A percentile compares a stretch with the other conserved stretches of the same genome.
phyloP scores from a whole-genome alignment of 2,329 filamentous ascomycete genomes.

The Fusarium nematophilum region DNA sequence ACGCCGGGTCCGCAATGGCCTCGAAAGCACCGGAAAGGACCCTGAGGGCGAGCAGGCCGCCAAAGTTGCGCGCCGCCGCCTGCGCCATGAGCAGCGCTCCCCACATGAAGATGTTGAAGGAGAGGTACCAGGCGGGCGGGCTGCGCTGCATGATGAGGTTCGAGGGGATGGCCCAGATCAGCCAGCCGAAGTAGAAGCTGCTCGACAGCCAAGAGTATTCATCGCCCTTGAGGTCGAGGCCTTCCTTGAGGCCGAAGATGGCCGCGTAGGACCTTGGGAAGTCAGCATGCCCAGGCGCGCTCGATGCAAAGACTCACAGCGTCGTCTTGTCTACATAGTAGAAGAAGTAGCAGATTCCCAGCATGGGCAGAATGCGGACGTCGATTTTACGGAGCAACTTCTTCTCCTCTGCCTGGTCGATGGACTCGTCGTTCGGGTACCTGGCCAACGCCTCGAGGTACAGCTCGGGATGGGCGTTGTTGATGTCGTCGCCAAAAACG shows the following conservation, averaged over 20 bases:
- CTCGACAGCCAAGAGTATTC: conserved; percentile 63
- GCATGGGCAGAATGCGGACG: conserved; percentile 50
- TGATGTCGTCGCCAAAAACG: too few relatives aligned
- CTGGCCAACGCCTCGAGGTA: conserved; percentile 51
- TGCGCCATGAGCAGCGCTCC: conserved; percentile 60
- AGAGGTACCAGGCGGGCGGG: conserved; percentile 52
- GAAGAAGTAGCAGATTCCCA: conserved; percentile 56
- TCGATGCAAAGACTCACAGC: conserved; percentile 43
- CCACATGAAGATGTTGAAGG: conserved; percentile 66
- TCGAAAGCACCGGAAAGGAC: conserved; percentile 74
- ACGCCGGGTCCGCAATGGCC: conserved; percentile 59
- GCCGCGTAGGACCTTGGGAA: conserved; percentile 66
- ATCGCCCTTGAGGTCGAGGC: conserved; percentile 65
- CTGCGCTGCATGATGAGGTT: conserved; percentile 48
- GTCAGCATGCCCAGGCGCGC: neutral
- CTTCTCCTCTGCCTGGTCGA: conserved; percentile 49
- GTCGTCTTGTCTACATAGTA: conserved; percentile 62
- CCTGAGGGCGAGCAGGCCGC: conserved; percentile 64
- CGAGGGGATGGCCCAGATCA: conserved; percentile 50
- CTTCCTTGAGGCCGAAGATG: conserved; percentile 71
- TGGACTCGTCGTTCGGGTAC: conserved; percentile 52
- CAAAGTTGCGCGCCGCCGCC: conserved; percentile 67
- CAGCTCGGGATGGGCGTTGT: too few relatives aligned
- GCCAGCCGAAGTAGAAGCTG: conserved; percentile 53
- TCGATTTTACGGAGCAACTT: conserved; percentile 52